phyloP scores from a whole-genome alignment of 495 filamentous ascomycete genomes.

The Acidomyces sp. region DNA sequence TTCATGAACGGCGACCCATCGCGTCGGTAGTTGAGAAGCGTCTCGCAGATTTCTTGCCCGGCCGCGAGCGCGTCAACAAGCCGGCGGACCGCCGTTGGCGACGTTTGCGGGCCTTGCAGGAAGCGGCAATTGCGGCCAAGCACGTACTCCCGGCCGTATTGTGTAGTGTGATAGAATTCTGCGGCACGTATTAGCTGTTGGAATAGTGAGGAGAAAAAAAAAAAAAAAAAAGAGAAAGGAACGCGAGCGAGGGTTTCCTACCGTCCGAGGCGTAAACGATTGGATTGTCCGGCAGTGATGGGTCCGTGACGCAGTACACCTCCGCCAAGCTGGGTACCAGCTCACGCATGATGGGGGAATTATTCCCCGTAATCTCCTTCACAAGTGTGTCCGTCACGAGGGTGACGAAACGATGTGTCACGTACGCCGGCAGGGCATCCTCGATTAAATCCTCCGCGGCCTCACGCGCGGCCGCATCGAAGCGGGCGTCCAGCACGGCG shows the following conservation, averaged over 20 bases:
- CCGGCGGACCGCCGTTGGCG: constrained; percentile 37
- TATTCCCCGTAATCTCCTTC: constrained; percentile 28
- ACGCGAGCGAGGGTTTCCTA: no score
- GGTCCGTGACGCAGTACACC: constrained; percentile 29
- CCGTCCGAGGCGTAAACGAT: constrained; percentile 30
- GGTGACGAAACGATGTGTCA: constrained; percentile 25
- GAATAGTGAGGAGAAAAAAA: no score
- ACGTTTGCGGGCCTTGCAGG: constrained; percentile 48
- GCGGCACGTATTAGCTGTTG: no score
- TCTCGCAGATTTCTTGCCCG: constrained; percentile 51
- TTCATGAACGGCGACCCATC: constrained; percentile 57
- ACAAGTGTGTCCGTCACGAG: constrained; percentile 29
- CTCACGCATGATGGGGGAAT: constrained; percentile 27
- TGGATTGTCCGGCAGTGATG: constrained; percentile 26
- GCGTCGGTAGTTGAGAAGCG: constrained; percentile 53
- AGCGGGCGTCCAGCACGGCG: constrained; percentile 20
- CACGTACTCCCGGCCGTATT: constrained; percentile 46
- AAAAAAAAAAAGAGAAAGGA: no score
- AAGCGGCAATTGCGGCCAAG: constrained; percentile 52
- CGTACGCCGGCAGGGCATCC: constrained; percentile 26
- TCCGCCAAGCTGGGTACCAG: constrained; percentile 29
- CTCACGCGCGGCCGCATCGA: constrained; percentile 20
- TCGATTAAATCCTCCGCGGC: constrained; percentile 25
- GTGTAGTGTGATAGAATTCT: constrained; percentile 47
- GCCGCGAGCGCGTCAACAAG: constrained; percentile 42